Conservation (phyloP, 1,139 yeast genomes). For the Yamadazyma songkhlaensis region DNA sequence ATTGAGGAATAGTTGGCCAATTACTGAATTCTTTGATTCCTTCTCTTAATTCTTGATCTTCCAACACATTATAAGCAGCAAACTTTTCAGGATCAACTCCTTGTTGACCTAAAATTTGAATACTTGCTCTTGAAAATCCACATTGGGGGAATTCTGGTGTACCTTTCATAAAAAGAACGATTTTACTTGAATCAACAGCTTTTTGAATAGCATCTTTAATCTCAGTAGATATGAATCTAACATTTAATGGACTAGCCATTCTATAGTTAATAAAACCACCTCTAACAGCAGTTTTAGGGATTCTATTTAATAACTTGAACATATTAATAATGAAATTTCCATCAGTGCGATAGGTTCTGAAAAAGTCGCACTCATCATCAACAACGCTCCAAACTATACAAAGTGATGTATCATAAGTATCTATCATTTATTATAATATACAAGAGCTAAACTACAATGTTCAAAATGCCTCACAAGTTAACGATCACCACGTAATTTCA, state of each 20-base stretch:
- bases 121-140: slow-evolving; percentile 95
- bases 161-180: slow-evolving; percentile 92
- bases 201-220: slow-evolving; percentile 78
- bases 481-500: no score
- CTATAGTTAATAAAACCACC: no score
- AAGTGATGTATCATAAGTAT: no score
- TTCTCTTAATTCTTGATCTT: slow-evolving; percentile 85
- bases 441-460: no score
- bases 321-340: slow-evolving; percentile 4
- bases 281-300: neutral
- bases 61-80: slow-evolving; percentile 95
- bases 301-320: slow-evolving; percentile 4
- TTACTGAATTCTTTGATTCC: slow-evolving; percentile 94
- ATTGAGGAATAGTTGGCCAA: slow-evolving; percentile 91
- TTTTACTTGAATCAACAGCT: slow-evolving; percentile 87
- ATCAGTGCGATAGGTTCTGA: slow-evolving; percentile 6
- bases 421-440: no score
- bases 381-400: no score
- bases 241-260: no score
- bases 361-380: no score
- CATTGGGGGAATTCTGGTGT: slow-evolving; percentile 98
- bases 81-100: slow-evolving; percentile 96
- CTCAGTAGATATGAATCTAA: slow-evolving; percentile 70
- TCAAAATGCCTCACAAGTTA: no score
- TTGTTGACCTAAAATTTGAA: slow-evolving; percentile 89